Percentiles rank a stretch among this genome's conserved stretches.
These are phyloP conservation scores for Aureobasidium zeae DNA, from an alignment of 2,329 filamentous ascomycete species.

Conservation along the genomic window DNA sequence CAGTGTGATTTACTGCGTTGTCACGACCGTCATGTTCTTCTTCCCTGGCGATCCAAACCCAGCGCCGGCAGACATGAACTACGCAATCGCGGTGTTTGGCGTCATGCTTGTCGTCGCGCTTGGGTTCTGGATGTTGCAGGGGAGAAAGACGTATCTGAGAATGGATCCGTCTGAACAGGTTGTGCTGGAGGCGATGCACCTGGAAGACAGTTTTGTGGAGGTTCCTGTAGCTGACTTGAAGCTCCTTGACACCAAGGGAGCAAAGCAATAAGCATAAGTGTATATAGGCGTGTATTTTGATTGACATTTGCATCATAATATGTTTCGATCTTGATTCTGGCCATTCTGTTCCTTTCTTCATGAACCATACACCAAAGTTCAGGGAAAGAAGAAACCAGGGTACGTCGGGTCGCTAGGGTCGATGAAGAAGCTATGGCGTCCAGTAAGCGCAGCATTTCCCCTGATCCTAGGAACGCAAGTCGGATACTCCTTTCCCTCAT, in stretches of 20 bases:
- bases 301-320: not conserved
- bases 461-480: slow-evolving; percentile 9
- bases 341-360: not conserved
- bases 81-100: slow-evolving; percentile 48
- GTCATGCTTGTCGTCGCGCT: slow-evolving; percentile 45
- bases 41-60: slow-evolving; percentile 42
- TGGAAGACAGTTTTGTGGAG: slow-evolving; percentile 3
- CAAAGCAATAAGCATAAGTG: not conserved
- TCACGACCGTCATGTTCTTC: slow-evolving; percentile 49
- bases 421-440: slow-evolving; percentile 13
- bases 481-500: not conserved
- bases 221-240: not conserved
- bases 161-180: slow-evolving; percentile 2
- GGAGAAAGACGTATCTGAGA: slow-evolving; percentile 31
- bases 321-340: no score
- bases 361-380: not conserved
- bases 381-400: slow-evolving; percentile 14
- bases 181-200: slow-evolving; percentile 1
- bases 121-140: slow-evolving; percentile 44
- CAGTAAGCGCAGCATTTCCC: slow-evolving; percentile 9
- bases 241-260: not conserved
- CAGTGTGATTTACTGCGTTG: slow-evolving; percentile 42
- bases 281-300: not conserved
- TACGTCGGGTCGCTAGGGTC: slow-evolving; percentile 10
- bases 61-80: slow-evolving; percentile 45